Evolutionary conservation across 1,139 yeast species (phyloP).

Genomic region (Yamadazyma kanchanaburiensis): DNA sequence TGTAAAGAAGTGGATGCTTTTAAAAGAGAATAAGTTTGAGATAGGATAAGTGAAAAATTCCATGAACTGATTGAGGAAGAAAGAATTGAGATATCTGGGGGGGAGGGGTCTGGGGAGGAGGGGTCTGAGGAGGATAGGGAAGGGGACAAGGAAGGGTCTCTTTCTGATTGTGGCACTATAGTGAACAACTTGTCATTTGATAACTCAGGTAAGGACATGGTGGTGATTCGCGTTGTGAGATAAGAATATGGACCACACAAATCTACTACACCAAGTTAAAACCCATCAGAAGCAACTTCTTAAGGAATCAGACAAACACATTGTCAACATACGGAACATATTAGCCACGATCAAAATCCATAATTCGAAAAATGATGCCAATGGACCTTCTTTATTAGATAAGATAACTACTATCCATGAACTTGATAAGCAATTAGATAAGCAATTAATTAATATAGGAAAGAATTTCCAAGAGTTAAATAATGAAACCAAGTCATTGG

Average conservation of each 20-base stretch:
- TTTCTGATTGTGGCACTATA: too few species aligned
- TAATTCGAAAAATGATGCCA: constrained; percentile 23
- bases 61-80: too few species aligned
- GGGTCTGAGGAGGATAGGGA: too few species aligned
- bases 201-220: too few species aligned
- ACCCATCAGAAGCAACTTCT: constrained; percentile 27
- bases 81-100: too few species aligned
- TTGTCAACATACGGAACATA: constrained; percentile 25
- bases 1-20: constrained; percentile 8
- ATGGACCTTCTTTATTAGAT: constrained; percentile 30
- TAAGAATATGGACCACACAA: constrained; percentile 19
- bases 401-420: constrained; percentile 46
- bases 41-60: too few species aligned
- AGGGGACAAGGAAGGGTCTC: too few species aligned
- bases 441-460: constrained; percentile 30
- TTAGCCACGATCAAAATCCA: constrained; percentile 21
- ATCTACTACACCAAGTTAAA: constrained; percentile 35
- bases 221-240: constrained; percentile 1
- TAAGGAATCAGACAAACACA: constrained; percentile 24
- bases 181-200: too few species aligned
- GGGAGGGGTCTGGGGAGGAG: too few species aligned
- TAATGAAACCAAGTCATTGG: constrained; percentile 18
- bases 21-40: constrained; percentile 13
- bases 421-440: constrained; percentile 34
- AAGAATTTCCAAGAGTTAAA: constrained; percentile 21